Percentiles rank a stretch among this genome's conserved stretches.
Conservation (phyloP, 2,329 filamentous ascomycete species). For the Tolypocladium tropicale region DNA sequence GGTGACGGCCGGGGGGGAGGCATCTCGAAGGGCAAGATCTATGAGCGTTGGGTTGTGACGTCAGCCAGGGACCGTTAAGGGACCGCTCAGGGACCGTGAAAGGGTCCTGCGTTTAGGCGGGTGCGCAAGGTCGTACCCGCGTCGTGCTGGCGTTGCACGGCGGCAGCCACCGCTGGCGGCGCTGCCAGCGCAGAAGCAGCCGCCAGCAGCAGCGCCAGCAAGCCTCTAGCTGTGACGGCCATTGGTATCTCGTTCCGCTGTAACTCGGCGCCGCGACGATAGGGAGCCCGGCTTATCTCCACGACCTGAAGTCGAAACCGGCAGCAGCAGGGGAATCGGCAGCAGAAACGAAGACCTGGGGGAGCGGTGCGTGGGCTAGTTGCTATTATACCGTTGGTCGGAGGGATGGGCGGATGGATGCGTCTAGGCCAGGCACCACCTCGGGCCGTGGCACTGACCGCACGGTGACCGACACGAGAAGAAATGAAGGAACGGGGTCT, state of each 20-base stretch:
- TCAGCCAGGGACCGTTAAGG: neutral
- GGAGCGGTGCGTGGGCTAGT: too few relatives aligned
- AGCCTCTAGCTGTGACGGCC: neutral
- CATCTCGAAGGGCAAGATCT: constrained; percentile 3
- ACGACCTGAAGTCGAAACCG: neutral
- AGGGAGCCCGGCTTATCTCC: neutral
- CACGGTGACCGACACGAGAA: neutral
- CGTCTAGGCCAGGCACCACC: neutral
- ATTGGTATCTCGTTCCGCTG: neutral
- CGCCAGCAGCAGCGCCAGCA: neutral
- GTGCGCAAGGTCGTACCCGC: neutral
- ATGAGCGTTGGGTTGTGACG: neutral
- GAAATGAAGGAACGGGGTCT: too few relatives aligned
- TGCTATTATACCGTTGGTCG: neutral
- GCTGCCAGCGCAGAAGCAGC: neutral
- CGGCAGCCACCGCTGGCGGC: neutral
- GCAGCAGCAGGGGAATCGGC: too few relatives aligned
- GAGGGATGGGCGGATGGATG: neutral
- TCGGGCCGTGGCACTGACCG: neutral
- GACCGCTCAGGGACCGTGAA: too few relatives aligned
- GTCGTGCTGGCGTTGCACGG: neutral
- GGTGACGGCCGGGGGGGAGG: constrained; percentile 1
- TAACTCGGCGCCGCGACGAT: neutral
- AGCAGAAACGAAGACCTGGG: too few relatives aligned
- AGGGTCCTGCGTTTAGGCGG: too few relatives aligned